Evolutionary conservation across 345 rosid genomes (phyloP), one percentile per base, ranked within the genome.

Genomic region (Eucalyptus fibrosa): DNA sequence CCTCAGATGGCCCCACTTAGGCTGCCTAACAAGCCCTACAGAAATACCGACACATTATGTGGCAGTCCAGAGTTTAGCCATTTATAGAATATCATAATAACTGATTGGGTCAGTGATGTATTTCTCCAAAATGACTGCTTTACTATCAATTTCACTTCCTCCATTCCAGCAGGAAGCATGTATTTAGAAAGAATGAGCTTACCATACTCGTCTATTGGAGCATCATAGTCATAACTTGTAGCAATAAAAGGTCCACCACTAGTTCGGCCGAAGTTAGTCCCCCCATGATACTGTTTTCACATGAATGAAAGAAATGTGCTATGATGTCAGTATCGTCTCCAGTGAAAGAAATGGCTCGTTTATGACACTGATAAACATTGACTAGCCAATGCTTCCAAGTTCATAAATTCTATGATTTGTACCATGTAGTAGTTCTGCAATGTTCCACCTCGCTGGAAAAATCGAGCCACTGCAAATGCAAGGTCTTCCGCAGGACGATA

Each of bases 401-500:
- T 40, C 30, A n/a, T 86, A 42, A 44, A 18, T 72, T 67, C 47
- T 32, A 72, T 82, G 21, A 53, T 21, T 85, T 47, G 88, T 96
- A 97, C 99, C 99, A 97, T 97, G 87, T 96, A 97, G 91, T 97
- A 97, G 92, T 97, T 97, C 88, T 97, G 99, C 91, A 97, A 96
- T 87, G 99, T 97, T 93, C 99, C 99, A 32, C 99, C 98, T 83
- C 94, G 93, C 93, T 97, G 99, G 94, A 42, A 97, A 94, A 97
- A 97, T 88, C 98, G 94, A 56, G 98, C 99, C 23, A 97, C 99
- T 14, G 99, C 95, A 92, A 97, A 97, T 65, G 99, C 99, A 45
- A 97, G 93, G 91, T 97, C 99, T 93, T 95, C 96, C 42, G 94
- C 97, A 50, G 99, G 98, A 86, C 99, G 94, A 92, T 95, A 96